A percentile compares a stretch with the other conserved stretches of the same genome.
These are phyloP conservation scores for Plantago rigida DNA, from an alignment of 305 asterid genomes.

Conservation along the genomic window DNA sequence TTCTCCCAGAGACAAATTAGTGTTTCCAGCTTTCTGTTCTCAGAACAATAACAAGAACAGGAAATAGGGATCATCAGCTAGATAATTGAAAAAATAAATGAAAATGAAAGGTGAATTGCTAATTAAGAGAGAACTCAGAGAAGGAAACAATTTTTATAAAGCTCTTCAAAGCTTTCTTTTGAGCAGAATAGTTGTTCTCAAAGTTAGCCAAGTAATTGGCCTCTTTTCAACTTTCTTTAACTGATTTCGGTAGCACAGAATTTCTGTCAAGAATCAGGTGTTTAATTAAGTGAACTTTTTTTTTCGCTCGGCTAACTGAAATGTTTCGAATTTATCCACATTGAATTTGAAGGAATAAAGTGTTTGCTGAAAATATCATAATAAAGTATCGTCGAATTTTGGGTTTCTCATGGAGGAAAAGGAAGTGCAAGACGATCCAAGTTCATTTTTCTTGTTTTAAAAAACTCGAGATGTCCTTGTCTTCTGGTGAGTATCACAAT, in stretches of 20 bases:
- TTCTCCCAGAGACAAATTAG: constrained; percentile 49
- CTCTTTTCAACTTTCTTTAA: neutral
- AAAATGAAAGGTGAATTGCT: constrained; percentile 5
- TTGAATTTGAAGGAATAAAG: neutral
- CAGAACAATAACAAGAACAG: constrained; percentile 9
- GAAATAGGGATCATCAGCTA: neutral
- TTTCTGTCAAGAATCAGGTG: neutral
- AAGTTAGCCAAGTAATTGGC: neutral
- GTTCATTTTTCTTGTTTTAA: neutral
- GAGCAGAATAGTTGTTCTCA: neutral
- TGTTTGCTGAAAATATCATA: neutral
- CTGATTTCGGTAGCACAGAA: neutral
- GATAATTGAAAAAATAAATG: constrained; percentile 5
- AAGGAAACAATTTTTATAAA: neutral
- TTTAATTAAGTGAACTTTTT: neutral
- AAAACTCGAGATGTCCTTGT: neutral
- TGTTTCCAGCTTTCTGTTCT: constrained; percentile 46
- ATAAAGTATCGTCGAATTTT: neutral
- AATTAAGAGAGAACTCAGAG: constrained; percentile 2
- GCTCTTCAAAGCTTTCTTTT: neutral
- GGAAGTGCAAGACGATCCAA: neutral
- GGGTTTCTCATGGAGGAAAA: neutral
- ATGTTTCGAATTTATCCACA: neutral
- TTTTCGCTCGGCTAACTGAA: neutral
- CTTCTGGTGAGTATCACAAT: neutral